Conservation (phyloP, 768 basidiomycete species). For the Pholiota conissans region DNA sequence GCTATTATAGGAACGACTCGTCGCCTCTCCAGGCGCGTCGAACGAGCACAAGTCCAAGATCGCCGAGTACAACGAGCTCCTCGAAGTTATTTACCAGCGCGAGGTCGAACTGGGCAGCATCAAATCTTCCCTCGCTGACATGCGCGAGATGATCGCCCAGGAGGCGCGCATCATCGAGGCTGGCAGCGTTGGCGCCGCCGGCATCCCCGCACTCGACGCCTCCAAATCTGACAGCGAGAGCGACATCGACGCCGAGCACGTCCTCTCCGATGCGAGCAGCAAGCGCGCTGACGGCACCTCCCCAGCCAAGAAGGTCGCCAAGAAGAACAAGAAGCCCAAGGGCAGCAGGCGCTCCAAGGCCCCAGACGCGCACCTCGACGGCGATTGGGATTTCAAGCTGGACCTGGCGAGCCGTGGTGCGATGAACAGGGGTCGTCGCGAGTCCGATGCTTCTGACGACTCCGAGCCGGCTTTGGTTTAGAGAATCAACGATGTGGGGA, state of each 20-base stretch:
- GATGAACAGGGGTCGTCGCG: constrained; percentile 14
- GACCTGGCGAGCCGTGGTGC: constrained; percentile 18
- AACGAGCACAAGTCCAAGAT: constrained; percentile 30
- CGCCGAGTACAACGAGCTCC: constrained; percentile 31
- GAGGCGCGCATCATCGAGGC: constrained; percentile 22
- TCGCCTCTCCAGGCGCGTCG: constrained; percentile 21
- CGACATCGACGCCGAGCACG: constrained; percentile 18
- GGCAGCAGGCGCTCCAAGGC: constrained; percentile 23
- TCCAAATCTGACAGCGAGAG: constrained; percentile 20
- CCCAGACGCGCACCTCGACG: constrained; percentile 22
- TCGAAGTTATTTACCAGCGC: constrained; percentile 35
- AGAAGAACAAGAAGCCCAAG: constrained; percentile 25
- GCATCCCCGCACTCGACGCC: constrained; percentile 2
- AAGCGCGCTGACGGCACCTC: constrained; percentile 13
- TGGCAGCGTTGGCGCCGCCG: constrained; percentile 10
- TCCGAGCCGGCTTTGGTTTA: constrained; percentile 4
- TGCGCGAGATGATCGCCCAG: constrained; percentile 31
- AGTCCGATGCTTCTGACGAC: constrained; percentile 15
- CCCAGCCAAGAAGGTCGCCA: constrained; percentile 14
- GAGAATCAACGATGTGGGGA: background rate
- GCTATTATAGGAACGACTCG: constrained; percentile 28
- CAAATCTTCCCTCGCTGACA: constrained; percentile 29
- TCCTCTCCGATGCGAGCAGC: constrained; percentile 19
- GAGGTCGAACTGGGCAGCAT: constrained; percentile 32
- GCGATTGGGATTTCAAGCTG: constrained; percentile 27